Evolutionary conservation across 148 eudicot genomes (phyloP), one percentile per base, ranked within the genome.

Genomic region (Silene latifolia): DNA sequence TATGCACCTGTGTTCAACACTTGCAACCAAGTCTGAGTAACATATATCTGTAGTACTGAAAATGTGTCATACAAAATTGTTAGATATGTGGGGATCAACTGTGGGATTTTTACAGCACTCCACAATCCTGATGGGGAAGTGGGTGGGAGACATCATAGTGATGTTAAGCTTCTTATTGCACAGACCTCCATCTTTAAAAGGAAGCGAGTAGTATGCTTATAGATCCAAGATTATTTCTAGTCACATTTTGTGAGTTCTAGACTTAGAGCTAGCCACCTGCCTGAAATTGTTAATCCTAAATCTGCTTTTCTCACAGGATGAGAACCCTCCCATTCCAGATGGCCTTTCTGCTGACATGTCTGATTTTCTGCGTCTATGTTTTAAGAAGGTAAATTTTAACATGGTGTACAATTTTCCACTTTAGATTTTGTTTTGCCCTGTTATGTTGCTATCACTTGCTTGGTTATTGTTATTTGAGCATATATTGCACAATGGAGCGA

Each of bases 301-400:
- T 79, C 47, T 44, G 73, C 19, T 66, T 35, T 76, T 17, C 68
- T 71, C 80, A 72, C 93, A 95, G 98, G 98, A 95, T 85, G 97
- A 92, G 75, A 84, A 86, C 74, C 98, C 98, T 82, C 98, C 98
- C 46, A 90, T 95, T 76, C 99, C 99, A 51, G 99, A 95, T 78
- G 86, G 96, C 77, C 82, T 95, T 44, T 95, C 99, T 72, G 86
- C 92, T 48, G 92, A 88, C 75, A 89, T 95, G 53, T 85, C 97
- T 57, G 96, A 95, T 87, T 95, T 95, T 84, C 80, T 95, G 69
- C 89, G 83, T 11, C 97, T 88, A 71, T 95, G 99, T 81, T 95
- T 95, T 83, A 85, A 95, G 85, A 95, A 95, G 97, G 99, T 90
- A 80, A 82, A 81, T 63, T 35, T 42, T 73, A 63, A 27, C 39